phyloP scores from a whole-genome alignment of 1,139 yeast genomes.

The Fermentozyma sake region DNA sequence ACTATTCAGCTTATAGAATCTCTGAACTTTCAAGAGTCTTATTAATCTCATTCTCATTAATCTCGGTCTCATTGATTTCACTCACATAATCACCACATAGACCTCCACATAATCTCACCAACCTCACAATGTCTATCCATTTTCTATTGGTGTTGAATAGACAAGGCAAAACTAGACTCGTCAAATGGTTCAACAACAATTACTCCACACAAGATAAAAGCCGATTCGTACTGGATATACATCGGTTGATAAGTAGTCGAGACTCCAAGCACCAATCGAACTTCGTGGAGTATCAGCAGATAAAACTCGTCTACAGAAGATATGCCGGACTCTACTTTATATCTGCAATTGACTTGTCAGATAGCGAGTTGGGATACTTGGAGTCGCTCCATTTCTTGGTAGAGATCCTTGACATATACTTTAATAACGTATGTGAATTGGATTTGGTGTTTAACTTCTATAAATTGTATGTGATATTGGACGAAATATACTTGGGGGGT shows the following conservation, averaged over 20 bases:
- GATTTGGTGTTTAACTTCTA: slow-evolving; percentile 82
- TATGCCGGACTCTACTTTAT: slow-evolving; percentile 91
- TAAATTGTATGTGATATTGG: slow-evolving; percentile 65
- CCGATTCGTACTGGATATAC: slow-evolving; percentile 64
- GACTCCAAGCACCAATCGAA: slow-evolving; percentile 82
- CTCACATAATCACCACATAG: not conserved
- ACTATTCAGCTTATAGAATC: too few relatives aligned
- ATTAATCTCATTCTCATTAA: too few relatives aligned
- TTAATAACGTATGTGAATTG: slow-evolving; percentile 89
- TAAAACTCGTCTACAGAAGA: slow-evolving; percentile 77
- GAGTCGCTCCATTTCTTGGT: slow-evolving; percentile 87
- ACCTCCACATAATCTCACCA: too few relatives aligned
- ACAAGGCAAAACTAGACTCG: slow-evolving; percentile 87
- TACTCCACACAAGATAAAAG: slow-evolving; percentile 44
- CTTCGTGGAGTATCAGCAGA: slow-evolving; percentile 69
- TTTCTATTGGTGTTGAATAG: slow-evolving; percentile 79
- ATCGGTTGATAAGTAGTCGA: slow-evolving; percentile 73
- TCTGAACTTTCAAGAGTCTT: too few relatives aligned
- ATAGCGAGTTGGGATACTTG: slow-evolving; percentile 75
- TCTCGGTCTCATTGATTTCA: not conserved
- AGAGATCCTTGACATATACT: slow-evolving; percentile 81
- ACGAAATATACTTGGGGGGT: slow-evolving; percentile 75
- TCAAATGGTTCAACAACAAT: slow-evolving; percentile 64
- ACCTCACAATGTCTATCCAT: slow-evolving; percentile 59
- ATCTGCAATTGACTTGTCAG: slow-evolving; percentile 68